Evolutionary conservation across 2,329 filamentous ascomycete genomes (phyloP), one percentile per base, ranked within the genome.

Genomic region (Pseudogymnoascus sp.): DNA sequence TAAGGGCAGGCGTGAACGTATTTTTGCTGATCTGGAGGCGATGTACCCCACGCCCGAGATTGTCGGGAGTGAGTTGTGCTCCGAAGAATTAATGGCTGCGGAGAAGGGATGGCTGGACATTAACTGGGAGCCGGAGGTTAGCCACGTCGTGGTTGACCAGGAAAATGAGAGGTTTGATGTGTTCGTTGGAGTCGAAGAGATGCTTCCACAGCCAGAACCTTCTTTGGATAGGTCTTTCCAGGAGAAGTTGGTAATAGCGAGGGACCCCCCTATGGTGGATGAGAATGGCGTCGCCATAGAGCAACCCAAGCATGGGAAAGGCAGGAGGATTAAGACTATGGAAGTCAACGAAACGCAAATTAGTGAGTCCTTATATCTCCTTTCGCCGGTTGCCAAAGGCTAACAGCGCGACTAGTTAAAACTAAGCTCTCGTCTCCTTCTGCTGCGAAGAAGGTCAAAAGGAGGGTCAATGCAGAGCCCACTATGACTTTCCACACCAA

Each of bases 401-500:
- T 77, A 69, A 80, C 67, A 62, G 7, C 18, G 39, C 64, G 31
- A 64, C n/a, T 67, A 94, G 91, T 97, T 74, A 94, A 96, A 80
- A 88, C 92, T 62, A 97, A 97, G 69, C 79, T 97, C 61, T 90
- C 94, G 70, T 97, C 93, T 1, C 93, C 92, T 0, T 89, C 89
- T 0, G 84, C 87, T n/a, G 86, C 86, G 3, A 97, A 95, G 74
- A 81, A 93, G 61, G 88, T 87, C 66, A 90, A 90, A 73, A 94
- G 89, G 73, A 87, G 86, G 68, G 35, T 4, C 58, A 81, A 80
- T 9, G 76, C 80, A 36, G 93, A 97, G 74, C 90, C 92, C n/a
- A 99, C 94, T 1, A 97, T 99, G 92, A 99, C 94, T 0, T 84
- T 99, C 67, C 92, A 97, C 72, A 99, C 94, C 10, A 90, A 85